Evolutionary conservation across 768 basidiomycete species (phyloP), one percentile per base, ranked within the genome.

Genomic region (Dictyophora rubrovolvata): DNA sequence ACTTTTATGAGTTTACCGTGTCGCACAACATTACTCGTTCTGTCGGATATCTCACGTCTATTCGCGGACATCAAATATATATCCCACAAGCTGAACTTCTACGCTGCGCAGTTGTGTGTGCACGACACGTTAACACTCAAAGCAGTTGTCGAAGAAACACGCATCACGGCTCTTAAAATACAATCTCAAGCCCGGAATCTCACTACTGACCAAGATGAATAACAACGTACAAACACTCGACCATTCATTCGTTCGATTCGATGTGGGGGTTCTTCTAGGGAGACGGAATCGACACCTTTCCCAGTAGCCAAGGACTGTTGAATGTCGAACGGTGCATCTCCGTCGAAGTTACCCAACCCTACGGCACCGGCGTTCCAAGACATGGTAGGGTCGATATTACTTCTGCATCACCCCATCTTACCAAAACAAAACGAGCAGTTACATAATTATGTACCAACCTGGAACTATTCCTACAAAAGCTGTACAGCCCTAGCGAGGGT

Each of bases 81-180:
- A 53, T 68, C 74, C 9, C 81, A 81, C 63, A 91, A 89, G 70
- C 63, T 89, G 22, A 68, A 75, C 14, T 91, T 85, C 70, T 91
- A 90, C 62, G 81, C 81, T 5, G 85, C 84, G 7, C 79, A 85
- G 63, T 67, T 83, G 7, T 60, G 80, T 20, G 74, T 79, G 0
- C 77, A 73, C n/a, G 79, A 85, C 0, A 64, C 73, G 47, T 62
- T 64, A 3, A 65, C 75, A 48, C 66, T 85, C 49, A 67, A 66
- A 52, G 65, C 66, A 9, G 67, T 83, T 36, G 69, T 77, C 9
- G 72, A 76, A 34, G 80, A 85, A 60, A 58, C 35, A 9, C 57
- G 35, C 14, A 37, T 33, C 11, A 22, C 57, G 7, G 28, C 12
- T 42, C 16, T 23, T 9, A 23, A 56, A 6, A 22, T 56, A 42